Evolutionary conservation across 208 protist species (phyloP), one percentile per base, ranked within the genome.

Genomic region (Wallacemonas rigidus): DNA sequence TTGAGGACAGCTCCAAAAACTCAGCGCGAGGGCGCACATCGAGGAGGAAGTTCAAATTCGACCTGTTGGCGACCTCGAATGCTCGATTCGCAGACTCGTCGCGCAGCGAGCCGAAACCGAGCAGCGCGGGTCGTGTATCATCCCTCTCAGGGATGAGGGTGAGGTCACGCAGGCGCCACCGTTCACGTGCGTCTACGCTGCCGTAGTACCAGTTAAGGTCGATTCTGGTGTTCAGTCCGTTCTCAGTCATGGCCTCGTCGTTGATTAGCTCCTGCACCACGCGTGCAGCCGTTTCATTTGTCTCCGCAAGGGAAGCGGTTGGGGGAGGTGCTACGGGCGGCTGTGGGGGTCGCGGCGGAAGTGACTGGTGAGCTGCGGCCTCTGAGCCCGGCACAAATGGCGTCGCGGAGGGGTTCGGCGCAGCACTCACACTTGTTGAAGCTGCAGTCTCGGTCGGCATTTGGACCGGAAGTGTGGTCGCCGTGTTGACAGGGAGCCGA

Each of bases 181-280:
- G 82, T 73, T 95, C 78, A 39, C 85, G 85, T 7, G 77, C 80
- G 63, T 91, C 86, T 12, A 70, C 68, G 15, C 64, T 69, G n/a
- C 90, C 90, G 39, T 86, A 69, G 72, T 87, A 88, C 90, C 90
- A 95, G 54, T 79, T 79, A 11, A 91, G 86, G 65, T 91, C 83
- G 38, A 91, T 77, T 61, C 65, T 71, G 5, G 75, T 71, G 61
- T 81, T 81, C 44, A 84, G 73, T 38, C 47, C 63, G 45, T 80
- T 61, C n/a, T 77, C 69, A 50, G 75, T 70, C 36, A 54, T 75
- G 1, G 75, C 77, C 69, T 79, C 70, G 56, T 75, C 72, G 36
- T 81, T 67, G 62, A 80, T 40, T 70, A 80, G 71, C 79, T 76
- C 75, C 74, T 83, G 79, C 48, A 83, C 71, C 15, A 79, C 35